Percentiles rank a stretch among this genome's conserved stretches.
phyloP scores from a whole-genome alignment of 192 early-diverging fungal species.

The Blastocladiella britannica region DNA sequence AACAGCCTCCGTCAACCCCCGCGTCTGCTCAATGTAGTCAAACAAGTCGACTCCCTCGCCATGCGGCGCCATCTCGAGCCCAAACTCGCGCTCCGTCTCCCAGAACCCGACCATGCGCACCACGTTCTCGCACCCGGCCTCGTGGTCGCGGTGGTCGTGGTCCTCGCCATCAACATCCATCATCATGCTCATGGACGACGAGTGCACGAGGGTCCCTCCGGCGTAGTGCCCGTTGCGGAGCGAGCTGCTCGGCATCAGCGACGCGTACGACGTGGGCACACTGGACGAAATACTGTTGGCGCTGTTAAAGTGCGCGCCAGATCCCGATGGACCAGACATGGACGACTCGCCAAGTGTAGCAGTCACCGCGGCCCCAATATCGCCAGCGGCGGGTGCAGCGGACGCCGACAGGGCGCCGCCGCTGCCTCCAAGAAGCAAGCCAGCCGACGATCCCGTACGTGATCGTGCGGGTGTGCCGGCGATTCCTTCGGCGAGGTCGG shows the following conservation, averaged over 20 bases:
- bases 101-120: slow-evolving; percentile 39
- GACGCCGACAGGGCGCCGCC: no score
- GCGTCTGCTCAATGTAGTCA: slow-evolving; percentile 46
- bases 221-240: slow-evolving; percentile 27
- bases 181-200: neutral
- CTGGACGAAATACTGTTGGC: no score
- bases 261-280: no score
- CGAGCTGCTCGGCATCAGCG: no score
- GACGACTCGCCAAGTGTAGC: no score
- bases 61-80: slow-evolving; percentile 39
- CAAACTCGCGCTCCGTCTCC: slow-evolving; percentile 52
- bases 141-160: slow-evolving; percentile 7
- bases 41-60: slow-evolving; percentile 41
- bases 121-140: slow-evolving; percentile 7
- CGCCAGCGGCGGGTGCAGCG: no score
- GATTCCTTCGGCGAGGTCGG: slow-evolving; percentile 30
- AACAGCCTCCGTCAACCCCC: slow-evolving; percentile 26
- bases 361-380: no score
- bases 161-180: slow-evolving; percentile 3
- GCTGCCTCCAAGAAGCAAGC: no score
- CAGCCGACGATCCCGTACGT: no score
- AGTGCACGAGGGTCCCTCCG: slow-evolving; percentile 17
- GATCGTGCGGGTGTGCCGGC: no score
- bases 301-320: no score
- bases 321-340: no score